Conservation (phyloP, 75 land plant species). For the Selaginella tamariscina region DNA sequence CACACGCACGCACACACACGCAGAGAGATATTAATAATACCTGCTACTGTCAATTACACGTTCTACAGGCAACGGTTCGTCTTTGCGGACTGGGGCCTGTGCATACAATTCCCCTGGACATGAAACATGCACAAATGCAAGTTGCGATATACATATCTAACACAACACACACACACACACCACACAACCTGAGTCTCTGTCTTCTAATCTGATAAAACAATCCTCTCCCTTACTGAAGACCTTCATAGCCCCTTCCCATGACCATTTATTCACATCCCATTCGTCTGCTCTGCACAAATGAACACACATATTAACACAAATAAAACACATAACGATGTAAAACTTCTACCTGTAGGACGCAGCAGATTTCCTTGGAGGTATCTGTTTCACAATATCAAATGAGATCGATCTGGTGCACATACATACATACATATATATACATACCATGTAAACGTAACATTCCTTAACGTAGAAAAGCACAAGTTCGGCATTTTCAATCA, state of each 20-base stretch:
- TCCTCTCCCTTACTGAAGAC: conserved; percentile 86
- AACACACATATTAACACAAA: neutral
- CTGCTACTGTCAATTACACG: conserved; percentile 98
- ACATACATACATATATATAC: neutral
- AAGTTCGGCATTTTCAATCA: conserved; percentile 30
- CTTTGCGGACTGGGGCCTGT: conserved; percentile 69
- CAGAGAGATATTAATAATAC: conserved; percentile 19
- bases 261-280: conserved; percentile 98
- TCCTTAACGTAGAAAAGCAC: conserved; percentile 43
- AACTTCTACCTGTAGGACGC: conserved; percentile 53
- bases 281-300: conserved; percentile 79
- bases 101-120: conserved; percentile 98
- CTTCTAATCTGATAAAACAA: conserved; percentile 85
- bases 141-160: neutral
- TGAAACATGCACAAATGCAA: neutral
- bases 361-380: conserved; percentile 58
- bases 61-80: conserved; percentile 88
- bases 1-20: no score
- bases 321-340: neutral
- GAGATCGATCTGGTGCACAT: neutral
- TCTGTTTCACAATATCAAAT: conserved; percentile 25
- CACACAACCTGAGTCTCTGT: conserved; percentile 49
- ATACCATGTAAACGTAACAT: conserved; percentile 56
- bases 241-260: conserved; percentile 80
- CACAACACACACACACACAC: neutral